Evolutionary conservation across 495 filamentous ascomycete species (phyloP).

Genomic region (Xylaria nigripes): DNA sequence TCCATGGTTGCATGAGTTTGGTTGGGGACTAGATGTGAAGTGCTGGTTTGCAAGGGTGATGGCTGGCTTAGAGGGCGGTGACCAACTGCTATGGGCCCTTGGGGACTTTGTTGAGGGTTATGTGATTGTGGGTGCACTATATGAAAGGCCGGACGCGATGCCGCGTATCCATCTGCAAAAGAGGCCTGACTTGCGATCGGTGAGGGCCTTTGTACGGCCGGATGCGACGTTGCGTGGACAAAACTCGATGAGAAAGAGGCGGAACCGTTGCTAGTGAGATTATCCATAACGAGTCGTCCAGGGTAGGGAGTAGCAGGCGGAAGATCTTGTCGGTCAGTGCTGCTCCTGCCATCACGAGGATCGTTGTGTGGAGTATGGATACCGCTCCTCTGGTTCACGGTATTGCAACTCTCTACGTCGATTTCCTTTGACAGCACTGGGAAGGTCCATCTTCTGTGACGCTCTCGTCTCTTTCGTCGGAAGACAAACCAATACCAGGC

Average conservation of each 20-base stretch:
- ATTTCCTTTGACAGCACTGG: neutral
- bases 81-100: neutral
- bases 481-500: slow-evolving; percentile 16
- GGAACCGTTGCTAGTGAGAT: neutral
- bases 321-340: neutral
- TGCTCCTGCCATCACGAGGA: neutral
- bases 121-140: neutral
- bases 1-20: neutral
- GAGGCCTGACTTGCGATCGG: neutral
- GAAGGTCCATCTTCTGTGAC: neutral
- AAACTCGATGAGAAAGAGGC: neutral
- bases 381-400: neutral
- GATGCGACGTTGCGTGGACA: neutral
- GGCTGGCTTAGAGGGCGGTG: neutral
- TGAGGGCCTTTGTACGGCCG: neutral
- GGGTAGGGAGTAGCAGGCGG: neutral
- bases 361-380: neutral
- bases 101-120: neutral
- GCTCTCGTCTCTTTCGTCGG: slow-evolving; percentile 15
- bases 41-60: neutral
- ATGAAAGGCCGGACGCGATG: neutral
- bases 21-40: neutral
- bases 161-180: neutral
- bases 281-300: neutral
- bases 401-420: slow-evolving; percentile 15